Percentiles rank a stretch among this genome's conserved stretches.
phyloP scores from a whole-genome alignment of 2,329 filamentous ascomycete genomes.

The Colletotrichum magnum region DNA sequence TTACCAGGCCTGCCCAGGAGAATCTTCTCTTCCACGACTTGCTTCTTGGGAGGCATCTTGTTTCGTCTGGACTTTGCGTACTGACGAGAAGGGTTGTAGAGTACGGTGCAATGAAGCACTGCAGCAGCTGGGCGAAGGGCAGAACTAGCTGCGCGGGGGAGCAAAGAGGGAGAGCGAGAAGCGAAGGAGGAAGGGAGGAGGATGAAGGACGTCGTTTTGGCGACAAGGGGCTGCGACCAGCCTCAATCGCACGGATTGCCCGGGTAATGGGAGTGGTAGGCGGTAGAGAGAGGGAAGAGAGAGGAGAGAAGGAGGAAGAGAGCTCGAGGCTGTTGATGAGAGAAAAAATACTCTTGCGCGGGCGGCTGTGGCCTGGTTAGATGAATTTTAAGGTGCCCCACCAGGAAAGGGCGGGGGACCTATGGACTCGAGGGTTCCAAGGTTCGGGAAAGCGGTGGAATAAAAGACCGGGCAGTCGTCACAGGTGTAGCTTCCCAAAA shows the following conservation, averaged over 20 bases:
- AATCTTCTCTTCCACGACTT: constrained; percentile 92
- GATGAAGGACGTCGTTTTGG: constrained; percentile 61
- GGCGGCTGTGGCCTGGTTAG: constrained; percentile 38
- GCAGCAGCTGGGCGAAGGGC: constrained; percentile 67
- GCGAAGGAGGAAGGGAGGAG: constrained; percentile 60
- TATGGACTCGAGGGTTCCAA: constrained; percentile 22
- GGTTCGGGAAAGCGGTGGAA: constrained; percentile 30
- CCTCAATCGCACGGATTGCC: constrained; percentile 49
- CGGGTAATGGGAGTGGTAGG: constrained; percentile 29
- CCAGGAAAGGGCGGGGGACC: constrained; percentile 22
- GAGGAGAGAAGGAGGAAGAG: constrained; percentile 43
- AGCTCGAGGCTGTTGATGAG: constrained; percentile 42
- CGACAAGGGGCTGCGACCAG: constrained; percentile 58
- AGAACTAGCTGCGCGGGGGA: constrained; percentile 76
- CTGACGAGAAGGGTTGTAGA: constrained; percentile 64
- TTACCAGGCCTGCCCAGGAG: constrained; percentile 96
- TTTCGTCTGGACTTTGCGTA: constrained; percentile 72
- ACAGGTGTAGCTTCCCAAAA: too few species aligned
- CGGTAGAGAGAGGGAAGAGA: constrained; percentile 35
- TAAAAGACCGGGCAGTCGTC: constrained; percentile 21
- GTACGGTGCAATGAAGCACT: constrained; percentile 65
- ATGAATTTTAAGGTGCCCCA: constrained; percentile 42
- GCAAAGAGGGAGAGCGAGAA: constrained; percentile 67
- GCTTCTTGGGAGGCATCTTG: constrained; percentile 98
- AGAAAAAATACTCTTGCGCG: constrained; percentile 42